Base-by-base conservation (phyloP, 805 yeast genomes). In the Zygoascus tannicola region DNA sequence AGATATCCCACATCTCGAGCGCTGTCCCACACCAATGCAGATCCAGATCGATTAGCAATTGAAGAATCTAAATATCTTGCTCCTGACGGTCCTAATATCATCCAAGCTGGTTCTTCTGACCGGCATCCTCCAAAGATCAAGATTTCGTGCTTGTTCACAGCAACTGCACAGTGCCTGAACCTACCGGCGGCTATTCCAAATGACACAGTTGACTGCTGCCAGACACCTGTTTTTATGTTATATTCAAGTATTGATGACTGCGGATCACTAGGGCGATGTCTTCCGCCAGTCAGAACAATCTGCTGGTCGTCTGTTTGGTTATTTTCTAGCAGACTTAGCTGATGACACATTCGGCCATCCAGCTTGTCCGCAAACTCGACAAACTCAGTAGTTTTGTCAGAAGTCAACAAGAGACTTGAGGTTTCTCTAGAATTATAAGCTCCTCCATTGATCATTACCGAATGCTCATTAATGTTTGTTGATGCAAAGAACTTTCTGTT, bases 201-300 rank as follows among this genome's bases (percentile, higher is more conserved):
- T 1, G 35, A 41, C 86, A 86, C 81, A 3, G 41, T 30, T 12
- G 50, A 54, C 10, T 22, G 23, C 3, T 58, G 41, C 76, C 78
- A 76, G 7, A 7, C 12, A 8, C 30, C 30, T 26, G 12, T 8
- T 8, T 7, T 12, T 8, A 8, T 8, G 12, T 26, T 12, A 26
- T 26, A 26, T 26, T 12, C 12, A 7, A 26, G 30, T 23, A 64
- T 55, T 39, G 75, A 80, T 4, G 52, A 23, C 20, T 74, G 56
- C 0, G 67, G 62, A 7, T 59, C 56, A 2, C 72, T 70, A 0
- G 94, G 94, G 1, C 76, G 69, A 2, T 70, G 61, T 48, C 94
- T 69, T 3, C 94, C 94, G 2, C 92, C 94, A 28, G 75, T 61
- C 3, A 81, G 48, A 1, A 80, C 44, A 0, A 64, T 35, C 0